Evolutionary conservation across 2,329 filamentous ascomycete genomes (phyloP).

Genomic region (Cladosporium sp.): DNA sequence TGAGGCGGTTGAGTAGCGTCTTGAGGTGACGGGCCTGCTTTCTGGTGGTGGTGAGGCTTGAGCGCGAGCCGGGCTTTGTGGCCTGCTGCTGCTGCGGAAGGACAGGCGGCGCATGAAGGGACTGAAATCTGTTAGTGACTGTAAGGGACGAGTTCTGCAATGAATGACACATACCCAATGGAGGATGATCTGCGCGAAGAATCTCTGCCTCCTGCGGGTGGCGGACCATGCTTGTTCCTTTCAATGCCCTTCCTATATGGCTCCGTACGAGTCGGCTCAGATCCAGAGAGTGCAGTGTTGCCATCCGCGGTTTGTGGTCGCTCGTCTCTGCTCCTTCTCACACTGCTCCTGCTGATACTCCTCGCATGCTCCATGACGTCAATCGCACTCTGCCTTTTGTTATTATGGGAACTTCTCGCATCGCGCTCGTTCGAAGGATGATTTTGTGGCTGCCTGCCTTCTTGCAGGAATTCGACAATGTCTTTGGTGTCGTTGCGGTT

Average conservation of each 20-base stretch:
- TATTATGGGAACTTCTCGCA: background rate
- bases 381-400: constrained; percentile 7
- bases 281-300: background rate
- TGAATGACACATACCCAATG: constrained; percentile 15
- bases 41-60: constrained; percentile 20
- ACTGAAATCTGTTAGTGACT: constrained; percentile 19
- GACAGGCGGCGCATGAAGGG: constrained; percentile 34
- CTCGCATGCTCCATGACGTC: constrained; percentile 14
- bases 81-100: constrained; percentile 29
- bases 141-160: background rate
- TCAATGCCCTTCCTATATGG: constrained; percentile 4
- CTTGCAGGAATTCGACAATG: constrained; percentile 16
- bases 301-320: constrained; percentile 4
- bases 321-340: background rate
- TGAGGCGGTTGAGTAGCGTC: background rate
- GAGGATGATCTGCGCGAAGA: constrained; percentile 21
- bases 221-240: constrained; percentile 7
- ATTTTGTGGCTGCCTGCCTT: background rate
- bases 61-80: constrained; percentile 13
- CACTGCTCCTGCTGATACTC: background rate
- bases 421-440: background rate
- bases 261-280: background rate
- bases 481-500: background rate
- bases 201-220: background rate
- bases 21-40: constrained; percentile 52